Evolutionary conservation across 2,329 filamentous ascomycete species (phyloP).

Genomic region (Fusarium pseudoanthophilum): DNA sequence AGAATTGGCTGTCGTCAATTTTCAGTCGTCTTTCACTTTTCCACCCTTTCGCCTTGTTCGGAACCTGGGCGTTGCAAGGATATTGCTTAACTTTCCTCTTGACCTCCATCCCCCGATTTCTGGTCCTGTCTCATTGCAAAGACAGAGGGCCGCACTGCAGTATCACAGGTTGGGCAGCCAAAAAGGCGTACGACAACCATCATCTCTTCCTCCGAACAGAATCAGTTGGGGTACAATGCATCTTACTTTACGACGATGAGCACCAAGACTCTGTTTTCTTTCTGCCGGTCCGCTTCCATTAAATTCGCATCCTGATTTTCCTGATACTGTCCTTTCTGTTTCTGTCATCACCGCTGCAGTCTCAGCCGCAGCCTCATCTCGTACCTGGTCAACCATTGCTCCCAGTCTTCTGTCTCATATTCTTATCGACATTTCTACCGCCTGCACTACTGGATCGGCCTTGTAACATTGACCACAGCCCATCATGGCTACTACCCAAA

Average conservation of each 20-base stretch:
- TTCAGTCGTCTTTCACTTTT: constrained; percentile 12
- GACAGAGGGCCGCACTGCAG: constrained; percentile 20
- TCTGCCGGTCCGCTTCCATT: constrained; percentile 63
- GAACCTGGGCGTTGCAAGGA: constrained; percentile 30
- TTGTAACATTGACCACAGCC: constrained; percentile 31
- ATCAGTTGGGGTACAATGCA: constrained; percentile 48
- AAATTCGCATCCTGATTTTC: constrained; percentile 65
- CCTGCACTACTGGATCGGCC: constrained; percentile 39
- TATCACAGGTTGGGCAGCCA: constrained; percentile 23
- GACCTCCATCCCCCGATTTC: constrained; percentile 23
- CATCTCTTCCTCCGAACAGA: constrained; percentile 28
- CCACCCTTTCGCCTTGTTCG: constrained; percentile 21
- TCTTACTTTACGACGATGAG: constrained; percentile 64
- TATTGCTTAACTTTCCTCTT: constrained; percentile 14
- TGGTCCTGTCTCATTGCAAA: constrained; percentile 29
- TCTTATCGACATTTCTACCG: constrained; percentile 26
- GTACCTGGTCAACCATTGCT: constrained; percentile 29
- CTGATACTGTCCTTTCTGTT: constrained; percentile 47
- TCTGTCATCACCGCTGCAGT: constrained; percentile 41
- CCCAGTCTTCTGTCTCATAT: constrained; percentile 30
- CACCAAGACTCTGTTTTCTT: constrained; percentile 61
- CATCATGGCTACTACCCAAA: constrained; percentile 60
- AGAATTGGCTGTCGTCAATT: constrained; percentile 13
- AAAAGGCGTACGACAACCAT: constrained; percentile 32
- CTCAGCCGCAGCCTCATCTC: constrained; percentile 37